A percentile compares a stretch with the other conserved stretches of the same genome.
Conservation (phyloP, 495 filamentous ascomycete genomes). For the Aspergillus heteromorphus region DNA sequence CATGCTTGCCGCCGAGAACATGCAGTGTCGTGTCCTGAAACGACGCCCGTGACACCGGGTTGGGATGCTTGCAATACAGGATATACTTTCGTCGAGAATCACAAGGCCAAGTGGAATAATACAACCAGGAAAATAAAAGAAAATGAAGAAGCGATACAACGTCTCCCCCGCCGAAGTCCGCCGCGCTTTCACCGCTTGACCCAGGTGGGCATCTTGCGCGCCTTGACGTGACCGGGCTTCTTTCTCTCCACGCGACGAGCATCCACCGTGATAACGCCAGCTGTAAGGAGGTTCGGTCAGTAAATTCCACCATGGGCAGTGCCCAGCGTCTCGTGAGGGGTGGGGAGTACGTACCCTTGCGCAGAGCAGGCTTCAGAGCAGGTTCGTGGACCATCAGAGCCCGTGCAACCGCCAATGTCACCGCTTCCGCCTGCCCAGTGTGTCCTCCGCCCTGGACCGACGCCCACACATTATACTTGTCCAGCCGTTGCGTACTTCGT, state of each 20-base stretch:
- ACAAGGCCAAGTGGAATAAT: slow-evolving; percentile 19
- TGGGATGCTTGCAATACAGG: slow-evolving; percentile 12
- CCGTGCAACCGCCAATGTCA: slow-evolving; percentile 86
- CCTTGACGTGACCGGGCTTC: slow-evolving; percentile 93
- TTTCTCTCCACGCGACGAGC: slow-evolving; percentile 91
- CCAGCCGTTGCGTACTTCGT: slow-evolving; percentile 71
- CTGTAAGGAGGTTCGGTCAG: slow-evolving; percentile 42
- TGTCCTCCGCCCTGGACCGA: slow-evolving; percentile 76
- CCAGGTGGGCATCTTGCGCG: slow-evolving; percentile 97
- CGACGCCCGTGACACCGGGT: slow-evolving; percentile 15
- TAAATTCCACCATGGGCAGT: slow-evolving; percentile 5
- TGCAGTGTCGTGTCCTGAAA: slow-evolving; percentile 18
- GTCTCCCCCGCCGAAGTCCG: slow-evolving; percentile 8
- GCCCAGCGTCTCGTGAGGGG: not conserved
- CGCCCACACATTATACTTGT: slow-evolving; percentile 97
- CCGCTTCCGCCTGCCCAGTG: slow-evolving; percentile 92
- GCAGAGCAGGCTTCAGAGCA: slow-evolving; percentile 75
- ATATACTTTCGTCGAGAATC: slow-evolving; percentile 19
- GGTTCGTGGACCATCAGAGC: slow-evolving; percentile 88
- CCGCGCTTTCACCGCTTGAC: slow-evolving; percentile 62
- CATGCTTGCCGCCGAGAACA: slow-evolving; percentile 19
- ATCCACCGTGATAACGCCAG: slow-evolving; percentile 89
- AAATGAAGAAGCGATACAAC: slow-evolving; percentile 9
- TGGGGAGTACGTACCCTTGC: slow-evolving; percentile 65
- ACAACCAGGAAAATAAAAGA: slow-evolving; percentile 18